phyloP scores from a whole-genome alignment of 208 protist genomes.

The Naegleria gruberi region DNA sequence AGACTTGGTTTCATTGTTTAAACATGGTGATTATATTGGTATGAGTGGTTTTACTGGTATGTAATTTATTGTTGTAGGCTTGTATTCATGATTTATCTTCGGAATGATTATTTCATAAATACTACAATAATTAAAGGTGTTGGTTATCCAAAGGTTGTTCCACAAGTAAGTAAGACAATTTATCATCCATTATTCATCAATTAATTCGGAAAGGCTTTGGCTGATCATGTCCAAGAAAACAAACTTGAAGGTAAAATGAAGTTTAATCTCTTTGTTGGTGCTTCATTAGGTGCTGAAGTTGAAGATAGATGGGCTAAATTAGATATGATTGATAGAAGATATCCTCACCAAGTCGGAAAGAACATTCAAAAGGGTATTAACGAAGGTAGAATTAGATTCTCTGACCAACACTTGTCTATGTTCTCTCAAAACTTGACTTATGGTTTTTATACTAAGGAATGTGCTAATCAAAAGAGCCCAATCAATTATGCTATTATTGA shows the following conservation, averaged over 20 bases:
- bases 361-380: conserved; percentile 38
- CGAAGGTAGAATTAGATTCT: conserved; percentile 32
- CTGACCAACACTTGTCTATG: conserved; percentile 33
- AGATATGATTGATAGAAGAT: conserved; percentile 38
- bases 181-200: background rate
- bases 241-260: background rate
- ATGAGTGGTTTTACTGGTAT: conserved; percentile 5
- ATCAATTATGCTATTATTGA: conserved; percentile 44
- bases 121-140: background rate
- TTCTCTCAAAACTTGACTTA: conserved; percentile 31
- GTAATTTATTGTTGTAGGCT: background rate
- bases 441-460: conserved; percentile 37
- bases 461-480: conserved; percentile 17
- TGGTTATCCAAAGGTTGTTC: conserved; percentile 13
- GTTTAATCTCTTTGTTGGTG: conserved; percentile 17
- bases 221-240: conserved; percentile 7
- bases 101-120: no score
- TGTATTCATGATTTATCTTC: background rate
- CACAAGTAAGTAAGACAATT: background rate
- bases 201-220: background rate
- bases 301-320: conserved; percentile 32
- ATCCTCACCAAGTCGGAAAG: conserved; percentile 37
- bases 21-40: conserved; percentile 6
- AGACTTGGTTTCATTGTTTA: background rate
- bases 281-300: background rate